Evolutionary conservation across 208 protist genomes (phyloP).

Genomic region (Leishmania aethiopica): DNA sequence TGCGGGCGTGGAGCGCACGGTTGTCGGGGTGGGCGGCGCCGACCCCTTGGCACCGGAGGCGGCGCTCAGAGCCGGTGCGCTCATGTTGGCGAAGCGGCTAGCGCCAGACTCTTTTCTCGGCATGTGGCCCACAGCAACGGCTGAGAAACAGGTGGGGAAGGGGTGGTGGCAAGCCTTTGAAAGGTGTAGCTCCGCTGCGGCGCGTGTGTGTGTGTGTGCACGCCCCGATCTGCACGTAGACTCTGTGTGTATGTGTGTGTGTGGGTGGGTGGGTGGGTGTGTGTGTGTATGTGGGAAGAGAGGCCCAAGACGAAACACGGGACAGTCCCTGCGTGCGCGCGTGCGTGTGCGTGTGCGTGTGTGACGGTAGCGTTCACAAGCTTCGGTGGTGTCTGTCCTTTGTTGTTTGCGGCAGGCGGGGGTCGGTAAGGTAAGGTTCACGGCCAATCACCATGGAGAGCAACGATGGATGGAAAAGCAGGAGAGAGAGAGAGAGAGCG

Average conservation of each 20-base stretch:
- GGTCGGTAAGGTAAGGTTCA: too few species aligned
- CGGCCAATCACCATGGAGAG: too few species aligned
- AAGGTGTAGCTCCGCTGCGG: too few species aligned
- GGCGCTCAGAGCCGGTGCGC: background rate
- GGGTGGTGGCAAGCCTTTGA: background rate
- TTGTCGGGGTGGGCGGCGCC: background rate
- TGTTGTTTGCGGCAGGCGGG: too few species aligned
- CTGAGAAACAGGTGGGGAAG: background rate
- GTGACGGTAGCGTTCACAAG: background rate
- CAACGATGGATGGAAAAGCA: background rate
- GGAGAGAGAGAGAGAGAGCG: background rate
- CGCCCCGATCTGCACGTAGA: too few species aligned
- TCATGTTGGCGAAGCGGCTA: background rate
- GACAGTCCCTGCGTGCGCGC: background rate
- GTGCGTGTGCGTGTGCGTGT: background rate
- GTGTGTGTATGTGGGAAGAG: background rate
- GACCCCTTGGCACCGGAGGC: background rate
- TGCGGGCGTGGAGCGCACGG: background rate
- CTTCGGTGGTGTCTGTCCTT: too few species aligned
- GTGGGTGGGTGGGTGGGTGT: background rate
- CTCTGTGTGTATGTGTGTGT: background rate
- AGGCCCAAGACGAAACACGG: background rate
- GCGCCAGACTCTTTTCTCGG: conserved; percentile 2
- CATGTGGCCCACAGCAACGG: background rate
- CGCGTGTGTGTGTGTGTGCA: too few species aligned